Evolutionary conservation across 768 basidiomycete species (phyloP).

Genomic region (Rubroboletus satanas): DNA sequence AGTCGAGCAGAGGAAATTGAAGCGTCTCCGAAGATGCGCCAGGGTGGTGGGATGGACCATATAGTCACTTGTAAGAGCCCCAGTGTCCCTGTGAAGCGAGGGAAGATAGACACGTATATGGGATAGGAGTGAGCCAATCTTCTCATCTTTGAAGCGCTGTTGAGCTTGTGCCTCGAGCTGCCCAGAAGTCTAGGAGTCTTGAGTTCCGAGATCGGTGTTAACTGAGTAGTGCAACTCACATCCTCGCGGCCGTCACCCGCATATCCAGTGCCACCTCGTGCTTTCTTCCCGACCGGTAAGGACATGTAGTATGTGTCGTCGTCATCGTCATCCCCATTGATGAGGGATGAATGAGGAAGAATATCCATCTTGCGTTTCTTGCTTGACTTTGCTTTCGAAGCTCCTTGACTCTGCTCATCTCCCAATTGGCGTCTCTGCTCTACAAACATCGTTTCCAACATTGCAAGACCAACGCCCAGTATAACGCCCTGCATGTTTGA

Average conservation of each 20-base stretch:
- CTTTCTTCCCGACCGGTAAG: constrained; percentile 53
- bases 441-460: constrained; percentile 72
- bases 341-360: constrained; percentile 16
- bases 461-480: constrained; percentile 84
- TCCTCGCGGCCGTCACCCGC: constrained; percentile 82
- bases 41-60: constrained; percentile 89
- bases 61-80: constrained; percentile 82
- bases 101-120: constrained; percentile 83
- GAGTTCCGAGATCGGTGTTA: constrained; percentile 3
- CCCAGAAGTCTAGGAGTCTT: constrained; percentile 60
- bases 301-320: constrained; percentile 47
- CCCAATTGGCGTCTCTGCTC: constrained; percentile 44
- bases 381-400: constrained; percentile 29
- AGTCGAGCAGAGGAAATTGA: constrained; percentile 83
- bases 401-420: constrained; percentile 25
- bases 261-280: constrained; percentile 82
- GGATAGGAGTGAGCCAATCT: constrained; percentile 61
- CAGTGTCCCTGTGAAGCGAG: constrained; percentile 68
- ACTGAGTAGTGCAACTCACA: constrained; percentile 44
- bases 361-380: constrained; percentile 41
- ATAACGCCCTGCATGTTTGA: constrained; percentile 86
- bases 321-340: constrained; percentile 48
- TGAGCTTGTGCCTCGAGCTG: constrained; percentile 70
- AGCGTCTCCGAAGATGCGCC: constrained; percentile 86
- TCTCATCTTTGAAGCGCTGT: constrained; percentile 74